Percentiles rank a stretch among this genome's conserved stretches.
Conservation (phyloP, 2,329 filamentous ascomycete species). For the Pseudogymnoascus sp. region DNA sequence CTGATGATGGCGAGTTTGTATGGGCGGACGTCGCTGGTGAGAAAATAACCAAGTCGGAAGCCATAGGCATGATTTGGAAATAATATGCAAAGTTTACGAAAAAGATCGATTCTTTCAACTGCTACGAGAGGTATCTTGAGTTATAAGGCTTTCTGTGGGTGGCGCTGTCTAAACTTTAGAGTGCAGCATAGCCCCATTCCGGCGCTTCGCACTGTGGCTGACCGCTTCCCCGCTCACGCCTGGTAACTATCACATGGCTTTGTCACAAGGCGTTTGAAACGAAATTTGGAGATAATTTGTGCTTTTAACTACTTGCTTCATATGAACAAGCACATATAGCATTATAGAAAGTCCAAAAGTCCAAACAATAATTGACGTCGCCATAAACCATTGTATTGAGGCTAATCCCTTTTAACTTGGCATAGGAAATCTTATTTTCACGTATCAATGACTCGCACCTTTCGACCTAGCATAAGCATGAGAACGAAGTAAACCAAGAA, state of each 20-base stretch:
- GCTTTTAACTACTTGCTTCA: too few relatives aligned
- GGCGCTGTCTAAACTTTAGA: background rate
- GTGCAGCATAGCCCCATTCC: background rate
- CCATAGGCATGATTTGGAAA: background rate
- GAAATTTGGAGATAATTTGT: too few relatives aligned
- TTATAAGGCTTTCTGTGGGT: background rate
- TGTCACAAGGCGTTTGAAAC: too few relatives aligned
- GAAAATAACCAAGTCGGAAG: background rate
- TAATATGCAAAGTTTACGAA: background rate
- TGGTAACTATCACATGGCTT: background rate
- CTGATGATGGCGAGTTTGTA: background rate
- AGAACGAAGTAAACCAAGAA: too few relatives aligned
- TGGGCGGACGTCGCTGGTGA: background rate
- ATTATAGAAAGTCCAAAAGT: too few relatives aligned
- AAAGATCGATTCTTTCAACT: background rate
- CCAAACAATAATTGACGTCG: too few relatives aligned
- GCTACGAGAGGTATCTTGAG: background rate
- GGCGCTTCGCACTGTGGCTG: background rate
- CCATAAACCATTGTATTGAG: too few relatives aligned
- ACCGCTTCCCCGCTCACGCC: background rate
- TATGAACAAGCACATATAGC: too few relatives aligned
- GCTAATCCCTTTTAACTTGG: too few relatives aligned
- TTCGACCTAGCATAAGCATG: too few relatives aligned
- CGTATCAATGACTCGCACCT: too few relatives aligned
- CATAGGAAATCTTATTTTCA: too few relatives aligned